Percentiles rank a stretch among this genome's conserved stretches.
Conservation (phyloP, 345 rosid genomes). For the Hibiscus trionum region DNA sequence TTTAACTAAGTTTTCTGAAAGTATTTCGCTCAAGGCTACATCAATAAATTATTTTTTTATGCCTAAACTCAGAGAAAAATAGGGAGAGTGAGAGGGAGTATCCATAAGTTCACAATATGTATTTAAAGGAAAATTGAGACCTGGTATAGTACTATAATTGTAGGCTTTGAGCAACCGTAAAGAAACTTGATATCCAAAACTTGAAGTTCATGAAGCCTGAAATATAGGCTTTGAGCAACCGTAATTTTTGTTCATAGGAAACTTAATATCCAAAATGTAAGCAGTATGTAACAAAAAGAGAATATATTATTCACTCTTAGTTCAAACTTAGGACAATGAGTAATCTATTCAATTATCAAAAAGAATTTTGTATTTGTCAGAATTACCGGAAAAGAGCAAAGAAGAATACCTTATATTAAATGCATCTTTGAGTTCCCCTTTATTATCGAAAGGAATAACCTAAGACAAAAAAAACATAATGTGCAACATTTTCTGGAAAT, state of each 20-base stretch:
- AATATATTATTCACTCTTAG: background rate
- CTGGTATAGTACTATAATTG: constrained; percentile 89
- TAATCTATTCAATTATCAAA: background rate
- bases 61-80: background rate
- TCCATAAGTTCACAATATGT: background rate
- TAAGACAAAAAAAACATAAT: constrained; percentile 18
- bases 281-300: background rate
- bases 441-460: constrained; percentile 95
- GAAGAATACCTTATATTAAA: constrained; percentile 64
- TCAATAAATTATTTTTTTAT: background rate
- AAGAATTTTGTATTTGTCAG: background rate
- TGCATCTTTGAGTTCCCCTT: constrained; percentile 88
- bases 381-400: background rate
- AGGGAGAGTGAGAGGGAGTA: no score
- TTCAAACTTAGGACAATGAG: background rate
- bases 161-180: constrained; percentile 79
- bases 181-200: constrained; percentile 92
- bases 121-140: constrained; percentile 16
- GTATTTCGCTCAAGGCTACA: background rate
- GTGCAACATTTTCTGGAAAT: background rate
- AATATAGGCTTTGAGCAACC: constrained; percentile 57
- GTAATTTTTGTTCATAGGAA: no score
- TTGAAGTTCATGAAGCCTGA: constrained; percentile 87
- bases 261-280: constrained; percentile 60
- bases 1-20: background rate